Conservation (phyloP, 2,329 filamentous ascomycete species). For the Nothophoma quercina region DNA sequence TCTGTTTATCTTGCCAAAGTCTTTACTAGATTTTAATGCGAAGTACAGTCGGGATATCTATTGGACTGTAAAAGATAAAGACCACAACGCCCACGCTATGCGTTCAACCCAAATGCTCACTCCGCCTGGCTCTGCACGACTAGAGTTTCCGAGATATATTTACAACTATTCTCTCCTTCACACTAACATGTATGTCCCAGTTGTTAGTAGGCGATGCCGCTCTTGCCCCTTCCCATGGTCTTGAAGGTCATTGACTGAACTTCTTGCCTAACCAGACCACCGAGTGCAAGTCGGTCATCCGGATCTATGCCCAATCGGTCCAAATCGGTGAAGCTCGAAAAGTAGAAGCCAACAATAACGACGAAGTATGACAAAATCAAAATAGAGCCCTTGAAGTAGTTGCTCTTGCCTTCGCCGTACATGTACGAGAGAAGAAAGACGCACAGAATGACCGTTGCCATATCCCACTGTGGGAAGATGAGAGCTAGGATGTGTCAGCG, state of each 20-base stretch:
- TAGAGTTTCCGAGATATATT: background rate
- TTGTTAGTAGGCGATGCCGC: slow-evolving; percentile 36
- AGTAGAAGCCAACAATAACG: slow-evolving; percentile 89
- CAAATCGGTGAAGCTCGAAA: slow-evolving; percentile 71
- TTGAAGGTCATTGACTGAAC: slow-evolving; percentile 47
- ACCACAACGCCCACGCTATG: slow-evolving; percentile 6
- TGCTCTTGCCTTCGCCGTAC: slow-evolving; percentile 98
- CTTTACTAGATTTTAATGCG: background rate
- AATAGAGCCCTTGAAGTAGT: slow-evolving; percentile 99
- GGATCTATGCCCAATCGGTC: slow-evolving; percentile 50
- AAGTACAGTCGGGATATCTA: background rate
- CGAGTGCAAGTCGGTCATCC: slow-evolving; percentile 45
- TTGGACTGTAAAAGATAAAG: background rate
- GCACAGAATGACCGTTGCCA: slow-evolving; percentile 95
- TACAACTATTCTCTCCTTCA: background rate
- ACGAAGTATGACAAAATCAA: slow-evolving; percentile 92
- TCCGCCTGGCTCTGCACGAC: background rate
- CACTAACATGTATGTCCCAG: background rate
- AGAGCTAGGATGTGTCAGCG: slow-evolving; percentile 61
- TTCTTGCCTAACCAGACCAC: slow-evolving; percentile 37
- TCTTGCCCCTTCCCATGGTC: slow-evolving; percentile 35
- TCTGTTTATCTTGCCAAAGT: too few relatives aligned
- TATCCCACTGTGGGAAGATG: slow-evolving; percentile 98
- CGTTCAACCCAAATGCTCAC: background rate
- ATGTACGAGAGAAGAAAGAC: slow-evolving; percentile 97